Conservation (phyloP, 1,139 yeast genomes). For the Lodderomyces oxycetoniae region DNA sequence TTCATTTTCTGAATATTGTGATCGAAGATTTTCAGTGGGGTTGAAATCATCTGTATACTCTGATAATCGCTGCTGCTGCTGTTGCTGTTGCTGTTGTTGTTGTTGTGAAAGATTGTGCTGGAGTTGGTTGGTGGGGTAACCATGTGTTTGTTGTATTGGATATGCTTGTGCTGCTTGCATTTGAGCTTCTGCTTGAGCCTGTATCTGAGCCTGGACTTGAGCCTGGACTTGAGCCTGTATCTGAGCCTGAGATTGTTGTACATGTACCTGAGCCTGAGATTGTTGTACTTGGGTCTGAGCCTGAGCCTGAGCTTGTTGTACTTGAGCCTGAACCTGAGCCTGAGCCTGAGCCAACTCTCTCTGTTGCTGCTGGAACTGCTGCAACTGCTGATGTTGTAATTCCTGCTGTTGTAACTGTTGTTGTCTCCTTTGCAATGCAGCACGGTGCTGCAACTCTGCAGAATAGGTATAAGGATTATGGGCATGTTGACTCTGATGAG, state of each 20-base stretch:
- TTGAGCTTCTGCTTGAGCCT: constrained; percentile 11
- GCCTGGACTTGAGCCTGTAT: constrained; percentile 12
- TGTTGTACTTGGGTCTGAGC: constrained; percentile 11
- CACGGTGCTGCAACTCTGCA: constrained; percentile 21
- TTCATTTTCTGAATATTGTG: constrained; percentile 40
- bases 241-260: constrained; percentile 9
- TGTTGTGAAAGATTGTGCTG: constrained; percentile 15
- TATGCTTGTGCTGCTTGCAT: constrained; percentile 15
- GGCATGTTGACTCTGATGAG: constrained; percentile 6
- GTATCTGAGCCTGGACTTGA: constrained; percentile 12
- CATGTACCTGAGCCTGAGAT: constrained; percentile 14
- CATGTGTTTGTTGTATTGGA: constrained; percentile 10
- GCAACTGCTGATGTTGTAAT: constrained; percentile 19
- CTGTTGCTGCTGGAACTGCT: constrained; percentile 18
- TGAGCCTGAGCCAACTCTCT: constrained; percentile 15
- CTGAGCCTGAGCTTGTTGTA: constrained; percentile 15
- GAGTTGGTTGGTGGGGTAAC: too few species aligned
- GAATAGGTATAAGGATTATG: constrained; percentile 16
- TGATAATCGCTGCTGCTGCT: constrained; percentile 7
- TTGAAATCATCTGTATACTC: constrained; percentile 9
- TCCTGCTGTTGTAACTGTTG: constrained; percentile 28
- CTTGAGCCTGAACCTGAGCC: constrained; percentile 13
- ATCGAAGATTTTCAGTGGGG: constrained; percentile 17
- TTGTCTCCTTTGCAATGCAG: constrained; percentile 24
- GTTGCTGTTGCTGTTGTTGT: constrained; percentile 12